A percentile compares a stretch with the other conserved stretches of the same genome.
Conservation (phyloP, 2,329 filamentous ascomycete species). For the Fusarium pseudoanthophilum region DNA sequence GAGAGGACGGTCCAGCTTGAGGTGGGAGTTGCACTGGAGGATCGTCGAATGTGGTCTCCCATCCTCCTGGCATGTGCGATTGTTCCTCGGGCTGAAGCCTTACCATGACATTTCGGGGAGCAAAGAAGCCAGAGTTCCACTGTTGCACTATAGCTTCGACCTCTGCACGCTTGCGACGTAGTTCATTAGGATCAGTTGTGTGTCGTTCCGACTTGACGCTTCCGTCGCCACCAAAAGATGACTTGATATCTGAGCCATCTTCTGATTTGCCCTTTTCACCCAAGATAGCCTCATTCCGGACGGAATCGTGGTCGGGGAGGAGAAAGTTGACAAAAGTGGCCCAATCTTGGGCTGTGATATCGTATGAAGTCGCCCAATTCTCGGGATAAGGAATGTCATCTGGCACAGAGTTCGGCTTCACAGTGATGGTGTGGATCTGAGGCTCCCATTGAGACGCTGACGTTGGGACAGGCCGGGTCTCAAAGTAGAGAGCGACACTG, state of each 20-base stretch:
- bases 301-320: conserved; percentile 59
- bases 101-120: conserved; percentile 60
- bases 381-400: conserved; percentile 57
- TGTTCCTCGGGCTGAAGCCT: conserved; percentile 43
- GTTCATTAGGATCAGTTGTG: conserved; percentile 32
- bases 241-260: conserved; percentile 44
- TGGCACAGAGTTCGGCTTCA: conserved; percentile 52
- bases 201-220: conserved; percentile 12
- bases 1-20: conserved; percentile 16
- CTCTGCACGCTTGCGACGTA: conserved; percentile 43
- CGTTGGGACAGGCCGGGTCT: conserved; percentile 52
- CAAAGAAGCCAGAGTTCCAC: conserved; percentile 69
- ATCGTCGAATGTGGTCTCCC: conserved; percentile 39
- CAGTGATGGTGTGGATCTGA: conserved; percentile 49
- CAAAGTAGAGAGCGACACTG: conserved; percentile 56
- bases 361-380: conserved; percentile 52
- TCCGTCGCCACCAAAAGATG: conserved; percentile 8
- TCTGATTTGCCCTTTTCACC: conserved; percentile 62
- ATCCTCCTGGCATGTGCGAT: conserved; percentile 42
- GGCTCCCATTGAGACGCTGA: conserved; percentile 40
- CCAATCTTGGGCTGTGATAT: conserved; percentile 66
- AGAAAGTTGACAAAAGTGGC: conserved; percentile 68
- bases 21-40: conserved; percentile 12
- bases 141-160: conserved; percentile 58
- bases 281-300: conserved; percentile 58